Evolutionary conservation across 169 alveolate genomes (phyloP), one percentile per base, ranked within the genome.

Genomic region (Plasmodium falciparum): DNA sequence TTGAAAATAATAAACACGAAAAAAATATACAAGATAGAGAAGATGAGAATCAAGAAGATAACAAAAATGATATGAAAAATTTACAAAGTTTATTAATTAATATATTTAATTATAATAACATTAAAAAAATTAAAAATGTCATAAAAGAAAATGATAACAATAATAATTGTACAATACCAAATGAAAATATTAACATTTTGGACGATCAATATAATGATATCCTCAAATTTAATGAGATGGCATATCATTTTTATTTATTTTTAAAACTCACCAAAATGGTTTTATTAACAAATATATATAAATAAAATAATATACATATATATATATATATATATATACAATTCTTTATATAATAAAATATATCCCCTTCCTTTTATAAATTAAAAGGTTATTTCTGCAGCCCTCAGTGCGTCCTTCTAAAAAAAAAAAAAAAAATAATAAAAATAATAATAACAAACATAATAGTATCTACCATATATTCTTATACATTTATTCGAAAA

Each of bases 381-480:
- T 47, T 83, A 83, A 9, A 83, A 26, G 54, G 91, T 15, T 33
- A 83, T 83, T 72, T 83, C 91, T 12, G 91, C 91, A 83, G 91
- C 91, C 66, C 50, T 61, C 45, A 83, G 58, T 15, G 91, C 70
- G 24, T 83, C 91, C 65, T 83, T 83, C 91, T 83, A 54, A 29
- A 69, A 62, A 72, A 73, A n/a, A 33, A 39, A 72, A 54, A 39
- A 17, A 54, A 47, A 24, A 24, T 24, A 24, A 61, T 24, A 49
- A 1, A 45, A 49, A 71, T 4, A 50, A 20, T 12, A 15, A n/a
- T 39, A 26, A 66, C 50, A 49, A 8, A 49, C 9, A 50, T 49
- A 9, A 11, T 15, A 67, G 17, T 63, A 63, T 63, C 29, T 13
- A 33, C 2, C 7, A 33, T 13, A 26, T n/a, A 43, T 33, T 17